phyloP scores from a whole-genome alignment of 805 yeast species.

The Lipomyces lipofer region DNA sequence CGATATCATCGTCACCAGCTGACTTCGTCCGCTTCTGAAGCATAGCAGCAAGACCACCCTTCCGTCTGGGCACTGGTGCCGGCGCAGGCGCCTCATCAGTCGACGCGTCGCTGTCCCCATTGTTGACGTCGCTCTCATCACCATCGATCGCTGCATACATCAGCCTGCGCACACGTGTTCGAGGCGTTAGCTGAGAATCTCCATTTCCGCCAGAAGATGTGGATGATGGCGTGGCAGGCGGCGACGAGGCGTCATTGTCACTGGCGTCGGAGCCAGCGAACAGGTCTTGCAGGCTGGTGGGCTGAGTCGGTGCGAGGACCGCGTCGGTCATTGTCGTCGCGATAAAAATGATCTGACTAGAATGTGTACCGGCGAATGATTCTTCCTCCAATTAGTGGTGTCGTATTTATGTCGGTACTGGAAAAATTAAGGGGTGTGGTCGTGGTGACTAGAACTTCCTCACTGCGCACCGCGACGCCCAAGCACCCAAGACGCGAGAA shows the following conservation, averaged over 20 bases:
- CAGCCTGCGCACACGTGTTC: neutral
- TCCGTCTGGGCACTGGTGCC: conserved; percentile 1
- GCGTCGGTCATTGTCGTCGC: no score
- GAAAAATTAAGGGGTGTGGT: no score
- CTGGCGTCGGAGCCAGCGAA: neutral
- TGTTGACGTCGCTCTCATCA: neutral
- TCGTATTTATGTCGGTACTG: no score
- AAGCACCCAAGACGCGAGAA: no score
- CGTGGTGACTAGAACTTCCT: no score
- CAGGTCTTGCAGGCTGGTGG: no score
- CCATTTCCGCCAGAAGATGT: neutral
- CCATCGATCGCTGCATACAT: neutral
- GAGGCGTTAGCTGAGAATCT: neutral
- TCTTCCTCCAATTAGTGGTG: no score
- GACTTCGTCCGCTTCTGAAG: neutral
- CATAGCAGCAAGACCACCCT: conserved; percentile 1
- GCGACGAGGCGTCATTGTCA: neutral
- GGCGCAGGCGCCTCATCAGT: neutral
- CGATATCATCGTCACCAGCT: neutral
- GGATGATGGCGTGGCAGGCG: neutral
- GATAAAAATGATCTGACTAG: no score
- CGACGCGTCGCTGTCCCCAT: neutral
- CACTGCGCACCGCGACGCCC: no score
- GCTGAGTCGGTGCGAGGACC: no score
- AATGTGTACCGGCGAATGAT: no score